phyloP scores from a whole-genome alignment of 495 filamentous ascomycete species.

The Sabuloglossum arenarium region DNA sequence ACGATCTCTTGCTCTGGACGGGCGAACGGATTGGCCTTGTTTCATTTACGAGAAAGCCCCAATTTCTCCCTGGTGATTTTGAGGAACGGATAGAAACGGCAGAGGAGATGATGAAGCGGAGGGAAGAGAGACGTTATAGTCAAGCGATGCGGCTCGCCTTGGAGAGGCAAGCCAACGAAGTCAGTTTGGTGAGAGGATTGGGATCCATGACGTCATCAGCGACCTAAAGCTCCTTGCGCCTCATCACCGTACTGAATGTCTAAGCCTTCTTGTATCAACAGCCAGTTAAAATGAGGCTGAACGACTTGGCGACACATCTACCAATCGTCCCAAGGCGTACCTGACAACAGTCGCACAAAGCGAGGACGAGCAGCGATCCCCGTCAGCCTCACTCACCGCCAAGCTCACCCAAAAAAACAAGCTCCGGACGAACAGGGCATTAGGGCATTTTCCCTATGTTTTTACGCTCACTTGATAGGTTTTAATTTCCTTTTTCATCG shows the following conservation, averaged over 20 bases:
- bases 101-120: slow-evolving; percentile 19
- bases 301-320: too few species aligned
- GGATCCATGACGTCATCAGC: slow-evolving; percentile 17
- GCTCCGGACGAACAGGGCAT: too few species aligned
- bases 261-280: too few species aligned
- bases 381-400: too few species aligned
- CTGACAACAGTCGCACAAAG: too few species aligned
- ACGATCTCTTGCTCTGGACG: slow-evolving; percentile 61
- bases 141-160: slow-evolving; percentile 53
- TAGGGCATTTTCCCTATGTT: too few species aligned
- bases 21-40: slow-evolving; percentile 59
- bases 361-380: too few species aligned
- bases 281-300: too few species aligned
- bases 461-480: neutral
- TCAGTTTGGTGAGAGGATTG: slow-evolving; percentile 51
- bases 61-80: slow-evolving; percentile 26
- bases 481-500: neutral
- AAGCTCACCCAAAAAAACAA: too few species aligned
- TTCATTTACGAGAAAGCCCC: slow-evolving; percentile 31
- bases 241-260: too few species aligned
- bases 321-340: too few species aligned
- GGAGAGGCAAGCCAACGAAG: slow-evolving; percentile 64
- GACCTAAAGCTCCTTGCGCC: slow-evolving; percentile 14
- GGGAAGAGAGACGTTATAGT: slow-evolving; percentile 35
- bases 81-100: slow-evolving; percentile 20